phyloP scores from a whole-genome alignment of 257 asterid species.

The Coffea eugenioides region DNA sequence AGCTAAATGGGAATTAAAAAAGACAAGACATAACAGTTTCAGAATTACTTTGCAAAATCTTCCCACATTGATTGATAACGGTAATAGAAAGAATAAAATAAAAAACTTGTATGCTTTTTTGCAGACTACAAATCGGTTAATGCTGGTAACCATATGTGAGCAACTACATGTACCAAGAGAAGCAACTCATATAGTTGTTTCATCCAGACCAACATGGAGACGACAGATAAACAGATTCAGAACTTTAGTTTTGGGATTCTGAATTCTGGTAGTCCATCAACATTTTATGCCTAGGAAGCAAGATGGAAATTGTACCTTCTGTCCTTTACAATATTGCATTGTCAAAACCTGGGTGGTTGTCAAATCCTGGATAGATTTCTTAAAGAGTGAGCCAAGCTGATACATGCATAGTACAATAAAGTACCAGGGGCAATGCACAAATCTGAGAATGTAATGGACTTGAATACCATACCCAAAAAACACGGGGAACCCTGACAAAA shows the following conservation, averaged over 20 bases:
- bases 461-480: slow-evolving; percentile 67
- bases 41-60: not conserved
- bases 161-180: not conserved
- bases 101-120: not conserved
- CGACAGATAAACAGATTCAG: not conserved
- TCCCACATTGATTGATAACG: not conserved
- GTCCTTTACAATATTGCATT: slow-evolving; percentile 86
- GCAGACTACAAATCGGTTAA: not conserved
- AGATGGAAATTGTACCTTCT: slow-evolving; percentile 52
- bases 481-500: slow-evolving; percentile 60
- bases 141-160: not conserved
- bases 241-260: not conserved
- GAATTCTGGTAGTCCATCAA: not conserved
- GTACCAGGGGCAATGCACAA: slow-evolving; percentile 8
- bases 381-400: slow-evolving; percentile 23
- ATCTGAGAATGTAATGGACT: slow-evolving; percentile 20
- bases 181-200: not conserved
- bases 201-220: not conserved
- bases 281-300: slow-evolving; percentile 3
- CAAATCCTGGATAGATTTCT: slow-evolving; percentile 52
- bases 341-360: slow-evolving; percentile 82
- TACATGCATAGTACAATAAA: not conserved
- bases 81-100: no score
- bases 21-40: not conserved
- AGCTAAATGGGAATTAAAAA: not conserved